phyloP scores from a whole-genome alignment of 1,284 basidiomycete genomes.

The Tausonia pullulans region DNA sequence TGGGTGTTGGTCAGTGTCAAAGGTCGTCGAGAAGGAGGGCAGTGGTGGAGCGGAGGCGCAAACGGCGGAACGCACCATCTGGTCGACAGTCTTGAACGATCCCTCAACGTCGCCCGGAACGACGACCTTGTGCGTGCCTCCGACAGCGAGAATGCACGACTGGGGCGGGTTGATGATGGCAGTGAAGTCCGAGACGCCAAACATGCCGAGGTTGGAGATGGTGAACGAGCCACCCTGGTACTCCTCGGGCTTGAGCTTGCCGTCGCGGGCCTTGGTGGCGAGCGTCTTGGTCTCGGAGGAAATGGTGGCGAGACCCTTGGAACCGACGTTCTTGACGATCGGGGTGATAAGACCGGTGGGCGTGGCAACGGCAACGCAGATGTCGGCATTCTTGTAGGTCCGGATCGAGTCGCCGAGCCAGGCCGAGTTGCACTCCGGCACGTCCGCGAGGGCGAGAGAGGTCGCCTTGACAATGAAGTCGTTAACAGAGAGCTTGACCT shows the following conservation, averaged over 20 bases:
- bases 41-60: too few relatives aligned
- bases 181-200: slow-evolving; percentile 86
- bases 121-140: slow-evolving; percentile 75
- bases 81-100: slow-evolving; percentile 80
- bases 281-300: slow-evolving; percentile 85
- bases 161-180: slow-evolving; percentile 99
- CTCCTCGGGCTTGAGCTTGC: slow-evolving; percentile 88
- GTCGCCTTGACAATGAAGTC: slow-evolving; percentile 98
- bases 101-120: slow-evolving; percentile 79
- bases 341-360: slow-evolving; percentile 95
- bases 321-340: slow-evolving; percentile 85
- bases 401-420: slow-evolving; percentile 95
- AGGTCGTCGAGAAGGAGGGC: too few relatives aligned
- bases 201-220: slow-evolving; percentile 99
- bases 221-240: slow-evolving; percentile 99
- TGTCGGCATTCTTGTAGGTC: slow-evolving; percentile 93
- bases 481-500: slow-evolving; percentile 88
- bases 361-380: slow-evolving; percentile 93
- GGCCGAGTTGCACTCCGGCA: slow-evolving; percentile 94
- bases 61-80: slow-evolving; percentile 54
- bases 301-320: slow-evolving; percentile 84
- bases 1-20: too few relatives aligned
- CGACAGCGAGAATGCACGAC: slow-evolving; percentile 93
- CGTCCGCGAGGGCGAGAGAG: slow-evolving; percentile 79
- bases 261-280: slow-evolving; percentile 89